Conservation (phyloP, 2,329 filamentous ascomycete genomes). For the Aspergillus niger region DNA sequence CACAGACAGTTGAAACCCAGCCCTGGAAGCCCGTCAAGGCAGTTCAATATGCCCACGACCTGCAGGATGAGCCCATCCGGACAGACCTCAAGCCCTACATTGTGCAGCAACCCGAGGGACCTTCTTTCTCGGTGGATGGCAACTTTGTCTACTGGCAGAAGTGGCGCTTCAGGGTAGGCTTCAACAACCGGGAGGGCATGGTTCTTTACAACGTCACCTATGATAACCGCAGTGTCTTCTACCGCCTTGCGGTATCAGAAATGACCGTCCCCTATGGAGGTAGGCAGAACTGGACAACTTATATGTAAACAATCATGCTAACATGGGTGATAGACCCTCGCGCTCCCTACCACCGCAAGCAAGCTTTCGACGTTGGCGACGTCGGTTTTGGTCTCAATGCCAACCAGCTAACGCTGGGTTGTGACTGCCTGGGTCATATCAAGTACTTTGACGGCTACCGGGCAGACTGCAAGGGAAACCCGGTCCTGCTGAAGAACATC, state of each 20-base stretch:
- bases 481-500: conserved; percentile 64
- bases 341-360: conserved; percentile 68
- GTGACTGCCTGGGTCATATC: conserved; percentile 70
- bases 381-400: conserved; percentile 67
- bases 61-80: conserved; percentile 62
- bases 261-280: conserved; percentile 59
- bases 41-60: conserved; percentile 62
- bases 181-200: conserved; percentile 66
- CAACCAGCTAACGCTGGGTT: conserved; percentile 69
- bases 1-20: conserved; percentile 56
- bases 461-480: conserved; percentile 61
- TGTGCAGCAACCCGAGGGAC: conserved; percentile 65
- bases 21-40: conserved; percentile 59
- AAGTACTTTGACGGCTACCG: conserved; percentile 65
- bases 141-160: conserved; percentile 66
- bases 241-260: conserved; percentile 66
- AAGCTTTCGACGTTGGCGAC: conserved; percentile 70
- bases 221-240: conserved; percentile 65
- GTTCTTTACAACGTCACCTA: conserved; percentile 68
- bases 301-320: background rate
- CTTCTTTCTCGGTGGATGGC: conserved; percentile 62
- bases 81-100: conserved; percentile 66
- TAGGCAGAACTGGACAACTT: conserved; percentile 17
- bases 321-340: conserved; percentile 60
- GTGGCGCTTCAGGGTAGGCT: conserved; percentile 63